Conservation (phyloP, 192 early-diverging fungal species). For the Podila minutissima region DNA sequence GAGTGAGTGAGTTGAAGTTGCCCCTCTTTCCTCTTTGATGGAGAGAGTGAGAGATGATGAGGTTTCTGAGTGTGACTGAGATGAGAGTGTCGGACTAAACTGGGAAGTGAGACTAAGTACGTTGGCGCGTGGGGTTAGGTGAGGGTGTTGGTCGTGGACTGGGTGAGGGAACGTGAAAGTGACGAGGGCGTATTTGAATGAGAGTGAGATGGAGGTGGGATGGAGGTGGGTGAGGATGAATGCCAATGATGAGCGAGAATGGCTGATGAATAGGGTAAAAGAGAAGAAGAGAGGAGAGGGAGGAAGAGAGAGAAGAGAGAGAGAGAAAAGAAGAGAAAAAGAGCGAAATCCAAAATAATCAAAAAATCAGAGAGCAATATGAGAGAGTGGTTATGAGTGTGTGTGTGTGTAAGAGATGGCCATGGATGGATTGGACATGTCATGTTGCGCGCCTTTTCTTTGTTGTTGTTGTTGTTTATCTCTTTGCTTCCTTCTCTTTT, state of each 20-base stretch:
- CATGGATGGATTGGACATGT: no score
- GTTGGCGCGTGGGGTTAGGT: neutral
- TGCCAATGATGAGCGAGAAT: constrained; percentile 2
- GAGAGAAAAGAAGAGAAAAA: neutral
- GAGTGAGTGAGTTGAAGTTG: neutral
- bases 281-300: neutral
- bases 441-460: no score
- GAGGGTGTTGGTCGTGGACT: neutral
- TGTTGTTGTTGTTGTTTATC: no score
- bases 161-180: neutral
- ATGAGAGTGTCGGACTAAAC: constrained; percentile 6
- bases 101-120: neutral
- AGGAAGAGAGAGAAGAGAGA: neutral
- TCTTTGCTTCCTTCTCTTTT: no score
- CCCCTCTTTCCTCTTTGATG: neutral
- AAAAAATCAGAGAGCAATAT: neutral
- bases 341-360: constrained; percentile 4
- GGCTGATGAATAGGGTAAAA: neutral
- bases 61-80: neutral
- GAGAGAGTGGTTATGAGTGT: no score
- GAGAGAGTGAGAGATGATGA: constrained; percentile 8
- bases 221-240: constrained; percentile 7
- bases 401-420: no score
- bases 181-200: neutral
- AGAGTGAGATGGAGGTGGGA: neutral